Base-by-base conservation (phyloP, 306 rosid species). In the Lathyrus tuberosus region DNA sequence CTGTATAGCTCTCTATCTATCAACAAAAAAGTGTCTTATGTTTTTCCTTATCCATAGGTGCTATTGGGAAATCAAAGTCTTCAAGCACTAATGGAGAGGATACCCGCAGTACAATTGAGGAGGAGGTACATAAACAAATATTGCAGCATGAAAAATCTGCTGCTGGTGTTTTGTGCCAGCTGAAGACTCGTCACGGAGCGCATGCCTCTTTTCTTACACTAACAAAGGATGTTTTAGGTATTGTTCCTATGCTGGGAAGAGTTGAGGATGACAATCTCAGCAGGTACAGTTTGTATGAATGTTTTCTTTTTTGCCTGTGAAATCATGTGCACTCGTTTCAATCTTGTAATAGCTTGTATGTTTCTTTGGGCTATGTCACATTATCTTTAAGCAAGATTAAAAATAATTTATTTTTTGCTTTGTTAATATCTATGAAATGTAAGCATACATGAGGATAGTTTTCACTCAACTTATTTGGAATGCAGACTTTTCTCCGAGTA, bases 401-500 rank as follows among this genome's bases (percentile, higher is more conserved):
- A 61, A 42, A 17, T 17, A 46, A 30, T 31, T 35, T 46, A 60
- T 48, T 70, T 70, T 14, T 37, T 17, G 38, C 38, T 56, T 54
- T 74, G 62, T 16, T 59, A 17, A 41, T 74, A 41, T 67, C 37
- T 65, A 67, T 56, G 68, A 66, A 58, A 48, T 35, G 40, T 35
- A 35, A 35, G 40, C 40, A 35, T 35, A 35, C 10, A 35, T 35
- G 40, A 6, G 40, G 10, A 35, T 35, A 35, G 40, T 35, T 35
- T 35, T 7, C 40, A 35, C 40, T 35, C 40, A 8, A 35, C 40
- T 35, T 35, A 35, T 35, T 35, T 35, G 40, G 40, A 35, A 35
- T 80, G 86, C 92, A 89, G 98, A 74, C 84, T 92, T 81, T 82
- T 92, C 22, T 85, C 96, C 0, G 98, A 89, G 85, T 92, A 84